Percentiles rank a stretch among this genome's conserved stretches.
These are phyloP conservation scores for Blumeriella jaapii DNA, from an alignment of 2,329 filamentous ascomycete species.

Conservation along the genomic window DNA sequence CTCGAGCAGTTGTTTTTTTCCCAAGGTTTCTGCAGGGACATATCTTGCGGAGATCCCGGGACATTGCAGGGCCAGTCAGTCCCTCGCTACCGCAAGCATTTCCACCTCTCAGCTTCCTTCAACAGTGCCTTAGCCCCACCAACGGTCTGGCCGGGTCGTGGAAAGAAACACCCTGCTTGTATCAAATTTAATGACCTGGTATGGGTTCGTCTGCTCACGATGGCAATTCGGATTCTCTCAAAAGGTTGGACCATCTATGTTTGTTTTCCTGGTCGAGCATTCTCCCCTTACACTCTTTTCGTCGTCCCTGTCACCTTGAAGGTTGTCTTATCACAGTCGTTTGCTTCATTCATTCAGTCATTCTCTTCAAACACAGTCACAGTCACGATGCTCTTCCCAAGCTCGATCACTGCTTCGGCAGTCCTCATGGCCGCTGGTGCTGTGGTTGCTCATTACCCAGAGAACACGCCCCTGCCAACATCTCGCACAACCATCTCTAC, in stretches of 20 bases:
- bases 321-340: constrained; percentile 19
- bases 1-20: neutral
- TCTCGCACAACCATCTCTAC: too few relatives aligned
- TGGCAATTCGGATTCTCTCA: too few relatives aligned
- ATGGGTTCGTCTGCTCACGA: too few relatives aligned
- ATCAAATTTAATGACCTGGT: constrained; percentile 9
- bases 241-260: constrained; percentile 5
- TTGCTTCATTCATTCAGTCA: constrained; percentile 16
- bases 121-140: neutral
- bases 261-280: constrained; percentile 2
- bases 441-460: too few relatives aligned
- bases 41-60: constrained; percentile 1
- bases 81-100: neutral
- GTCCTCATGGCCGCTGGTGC: neutral
- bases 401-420: constrained; percentile 9
- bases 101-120: constrained; percentile 6
- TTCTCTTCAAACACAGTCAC: constrained; percentile 6
- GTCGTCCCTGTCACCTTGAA: constrained; percentile 12
- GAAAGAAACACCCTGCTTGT: constrained; percentile 3
- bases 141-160: neutral
- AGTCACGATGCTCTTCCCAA: constrained; percentile 21
- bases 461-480: too few relatives aligned
- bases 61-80: constrained; percentile 2
- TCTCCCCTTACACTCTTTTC: constrained; percentile 11
- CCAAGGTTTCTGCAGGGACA: neutral